Percentiles rank a stretch among this genome's conserved stretches.
phyloP scores from a whole-genome alignment of 78 protist species.

The Pigoraptor vietnamica region DNA sequence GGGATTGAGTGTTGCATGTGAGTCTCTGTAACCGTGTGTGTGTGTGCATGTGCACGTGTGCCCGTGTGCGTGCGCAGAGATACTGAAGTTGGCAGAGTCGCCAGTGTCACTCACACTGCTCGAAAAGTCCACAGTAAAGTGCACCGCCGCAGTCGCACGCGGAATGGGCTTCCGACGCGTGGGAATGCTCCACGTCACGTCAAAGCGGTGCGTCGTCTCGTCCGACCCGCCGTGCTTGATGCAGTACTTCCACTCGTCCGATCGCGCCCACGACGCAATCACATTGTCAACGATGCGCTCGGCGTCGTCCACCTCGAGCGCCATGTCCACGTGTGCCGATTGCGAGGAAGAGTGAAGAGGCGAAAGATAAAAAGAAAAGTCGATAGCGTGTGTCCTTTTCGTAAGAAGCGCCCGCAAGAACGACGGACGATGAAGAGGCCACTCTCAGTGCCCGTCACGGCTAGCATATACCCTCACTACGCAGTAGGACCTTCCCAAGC shows the following conservation, averaged over 20 bases:
- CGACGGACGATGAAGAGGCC: too few relatives aligned
- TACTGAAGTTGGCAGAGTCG: not conserved
- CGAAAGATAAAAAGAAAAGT: too few relatives aligned
- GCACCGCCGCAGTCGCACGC: not conserved
- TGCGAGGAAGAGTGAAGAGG: too few relatives aligned
- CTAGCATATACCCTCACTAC: too few relatives aligned
- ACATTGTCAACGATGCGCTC: not conserved
- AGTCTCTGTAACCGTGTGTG: too few relatives aligned
- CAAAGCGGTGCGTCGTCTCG: not conserved
- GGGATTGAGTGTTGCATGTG: too few relatives aligned
- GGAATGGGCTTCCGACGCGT: not conserved
- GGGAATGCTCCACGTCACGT: not conserved
- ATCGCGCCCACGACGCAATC: not conserved
- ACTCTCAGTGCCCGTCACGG: too few relatives aligned
- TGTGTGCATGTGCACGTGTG: not conserved
- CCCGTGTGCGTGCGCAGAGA: not conserved
- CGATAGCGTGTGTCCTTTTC: not conserved
- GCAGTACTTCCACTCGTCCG: not conserved
- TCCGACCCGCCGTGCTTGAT: not conserved
- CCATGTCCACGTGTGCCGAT: not conserved
- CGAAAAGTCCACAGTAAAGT: not conserved
- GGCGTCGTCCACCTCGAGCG: not conserved
- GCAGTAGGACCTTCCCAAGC: too few relatives aligned
- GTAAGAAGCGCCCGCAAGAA: too few relatives aligned
- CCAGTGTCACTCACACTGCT: not conserved